Evolutionary conservation across 2,329 filamentous ascomycete genomes (phyloP).

Genomic region (Nigrograna mackinnonii): DNA sequence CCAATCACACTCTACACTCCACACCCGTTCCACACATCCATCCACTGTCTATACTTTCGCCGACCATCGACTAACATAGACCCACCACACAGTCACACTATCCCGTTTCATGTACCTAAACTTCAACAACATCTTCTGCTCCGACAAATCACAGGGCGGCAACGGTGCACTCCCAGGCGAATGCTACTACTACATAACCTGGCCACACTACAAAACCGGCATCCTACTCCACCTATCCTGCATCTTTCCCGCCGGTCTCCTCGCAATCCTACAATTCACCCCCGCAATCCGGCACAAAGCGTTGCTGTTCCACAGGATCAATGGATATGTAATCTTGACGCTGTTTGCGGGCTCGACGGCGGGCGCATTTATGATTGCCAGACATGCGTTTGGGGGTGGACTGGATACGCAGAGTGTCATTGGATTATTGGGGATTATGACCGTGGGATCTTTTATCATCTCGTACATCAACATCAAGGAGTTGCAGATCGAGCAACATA

Average conservation of each 20-base stretch:
- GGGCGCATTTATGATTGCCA: background rate
- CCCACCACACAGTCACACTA: background rate
- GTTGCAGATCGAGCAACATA: constrained; percentile 65
- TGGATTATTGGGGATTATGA: background rate
- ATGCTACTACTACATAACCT: background rate
- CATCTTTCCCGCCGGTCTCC: background rate
- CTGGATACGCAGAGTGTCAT: background rate
- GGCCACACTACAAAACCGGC: background rate
- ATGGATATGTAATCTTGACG: constrained; percentile 1
- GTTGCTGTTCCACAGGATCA: background rate
- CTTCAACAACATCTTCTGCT: background rate
- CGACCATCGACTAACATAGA: background rate
- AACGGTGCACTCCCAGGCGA: background rate
- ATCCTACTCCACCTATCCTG: background rate
- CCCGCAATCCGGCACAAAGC: background rate
- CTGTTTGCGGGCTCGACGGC: constrained; percentile 10
- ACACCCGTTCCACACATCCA: no score
- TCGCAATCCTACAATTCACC: background rate
- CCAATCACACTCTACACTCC: no score
- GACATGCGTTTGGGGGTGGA: background rate
- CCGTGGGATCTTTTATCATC: constrained; percentile 27
- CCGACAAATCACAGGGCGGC: background rate
- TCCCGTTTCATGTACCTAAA: background rate
- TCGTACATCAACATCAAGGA: constrained; percentile 62
- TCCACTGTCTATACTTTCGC: no score